Evolutionary conservation across 495 filamentous ascomycete species (phyloP).

Genomic region (Diplogelasinospora grovesii): DNA sequence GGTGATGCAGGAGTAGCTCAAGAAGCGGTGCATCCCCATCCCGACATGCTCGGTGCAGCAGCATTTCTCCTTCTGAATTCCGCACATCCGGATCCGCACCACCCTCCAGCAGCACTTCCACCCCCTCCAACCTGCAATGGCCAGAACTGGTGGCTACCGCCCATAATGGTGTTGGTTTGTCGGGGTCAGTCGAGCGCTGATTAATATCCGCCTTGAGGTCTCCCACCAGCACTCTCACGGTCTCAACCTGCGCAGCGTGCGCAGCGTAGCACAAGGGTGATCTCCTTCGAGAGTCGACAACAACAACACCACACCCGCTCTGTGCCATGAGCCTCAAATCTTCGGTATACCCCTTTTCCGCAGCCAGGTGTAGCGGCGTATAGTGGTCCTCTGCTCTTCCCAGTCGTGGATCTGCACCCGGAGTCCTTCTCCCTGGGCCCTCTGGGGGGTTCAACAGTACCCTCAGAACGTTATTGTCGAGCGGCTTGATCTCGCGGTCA

Average conservation of each 20-base stretch:
- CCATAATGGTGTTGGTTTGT: too few relatives aligned
- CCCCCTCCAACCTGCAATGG: too few relatives aligned
- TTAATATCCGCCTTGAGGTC: conserved; percentile 5
- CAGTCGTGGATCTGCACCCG: background rate
- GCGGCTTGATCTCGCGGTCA: conserved; percentile 6
- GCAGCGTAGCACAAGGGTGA: conserved; percentile 11
- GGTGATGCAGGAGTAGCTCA: conserved; percentile 1
- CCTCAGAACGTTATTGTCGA: conserved; percentile 3
- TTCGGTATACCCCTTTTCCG: conserved; percentile 1
- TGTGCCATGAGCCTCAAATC: conserved; percentile 4
- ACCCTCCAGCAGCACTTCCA: background rate
- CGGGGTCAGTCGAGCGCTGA: background rate
- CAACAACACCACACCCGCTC: too few relatives aligned
- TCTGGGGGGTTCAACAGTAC: conserved; percentile 4
- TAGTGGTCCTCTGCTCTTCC: background rate
- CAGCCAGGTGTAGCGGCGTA: conserved; percentile 7
- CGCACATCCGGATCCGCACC: background rate
- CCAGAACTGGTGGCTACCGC: too few relatives aligned
- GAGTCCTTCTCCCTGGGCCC: background rate
- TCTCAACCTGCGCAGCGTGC: background rate
- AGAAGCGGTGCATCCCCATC: background rate
- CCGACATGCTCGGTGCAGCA: background rate
- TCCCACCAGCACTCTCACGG: conserved; percentile 5
- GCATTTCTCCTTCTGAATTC: background rate
- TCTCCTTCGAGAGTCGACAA: background rate